A percentile compares a stretch with the other conserved stretches of the same genome.
Conservation (phyloP, 2,329 filamentous ascomycete genomes). For the Stachybotrys chlorohalonatus region DNA sequence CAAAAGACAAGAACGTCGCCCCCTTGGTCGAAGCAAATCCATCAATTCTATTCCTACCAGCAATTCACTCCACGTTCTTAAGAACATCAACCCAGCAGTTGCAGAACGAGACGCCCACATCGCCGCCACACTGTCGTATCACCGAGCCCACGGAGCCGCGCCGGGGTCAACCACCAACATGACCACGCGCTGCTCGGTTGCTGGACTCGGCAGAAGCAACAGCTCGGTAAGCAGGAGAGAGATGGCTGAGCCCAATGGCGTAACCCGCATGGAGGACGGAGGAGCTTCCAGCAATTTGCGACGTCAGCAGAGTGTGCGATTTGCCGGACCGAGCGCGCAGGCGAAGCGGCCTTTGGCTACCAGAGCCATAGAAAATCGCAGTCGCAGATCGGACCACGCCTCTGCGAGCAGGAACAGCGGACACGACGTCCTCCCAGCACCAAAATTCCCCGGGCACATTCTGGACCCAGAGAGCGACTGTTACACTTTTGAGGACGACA, state of each 20-base stretch:
- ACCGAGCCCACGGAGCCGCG: slow-evolving; percentile 32
- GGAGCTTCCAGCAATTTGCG: slow-evolving; percentile 14
- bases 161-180: neutral
- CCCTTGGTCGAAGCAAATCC: slow-evolving; percentile 44
- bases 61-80: slow-evolving; percentile 31
- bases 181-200: neutral
- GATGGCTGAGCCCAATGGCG: slow-evolving; percentile 6
- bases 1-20: slow-evolving; percentile 28
- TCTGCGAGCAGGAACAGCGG: neutral
- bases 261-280: slow-evolving; percentile 6
- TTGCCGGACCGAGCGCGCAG: slow-evolving; percentile 26
- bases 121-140: slow-evolving; percentile 53
- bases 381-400: too few species aligned
- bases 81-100: slow-evolving; percentile 37
- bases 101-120: slow-evolving; percentile 52
- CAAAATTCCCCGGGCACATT: neutral
- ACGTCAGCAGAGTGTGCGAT: slow-evolving; percentile 48
- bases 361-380: slow-evolving; percentile 17
- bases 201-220: slow-evolving; percentile 9
- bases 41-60: slow-evolving; percentile 29
- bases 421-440: neutral
- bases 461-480: slow-evolving; percentile 16
- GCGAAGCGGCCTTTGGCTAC: slow-evolving; percentile 18
- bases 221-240: slow-evolving; percentile 9
- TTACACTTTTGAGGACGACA: slow-evolving; percentile 38